A percentile compares a stretch with the other conserved stretches of the same genome.
Conservation (phyloP, 495 filamentous ascomycete genomes). For the Margaritispora aquatica region DNA sequence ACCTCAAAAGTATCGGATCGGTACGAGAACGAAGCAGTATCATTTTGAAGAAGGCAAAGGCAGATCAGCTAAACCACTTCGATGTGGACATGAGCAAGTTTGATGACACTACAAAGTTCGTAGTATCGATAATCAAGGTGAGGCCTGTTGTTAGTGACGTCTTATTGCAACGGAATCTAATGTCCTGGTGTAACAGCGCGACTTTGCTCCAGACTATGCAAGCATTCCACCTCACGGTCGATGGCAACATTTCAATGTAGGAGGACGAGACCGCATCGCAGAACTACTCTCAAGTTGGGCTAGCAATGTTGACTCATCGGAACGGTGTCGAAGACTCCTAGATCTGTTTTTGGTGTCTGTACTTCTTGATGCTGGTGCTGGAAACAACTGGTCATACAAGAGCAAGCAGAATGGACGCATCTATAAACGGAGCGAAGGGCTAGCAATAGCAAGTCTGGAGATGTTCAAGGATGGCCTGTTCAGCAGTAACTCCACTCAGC, state of each 20-base stretch:
- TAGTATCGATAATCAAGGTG: constrained; percentile 96
- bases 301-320: constrained; percentile 44
- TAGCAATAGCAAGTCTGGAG: constrained; percentile 90
- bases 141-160: neutral
- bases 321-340: constrained; percentile 69
- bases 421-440: constrained; percentile 82
- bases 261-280: constrained; percentile 68
- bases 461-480: constrained; percentile 97
- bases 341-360: constrained; percentile 90
- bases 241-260: constrained; percentile 87
- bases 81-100: constrained; percentile 88
- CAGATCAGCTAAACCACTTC: constrained; percentile 80
- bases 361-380: constrained; percentile 81
- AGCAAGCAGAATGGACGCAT: constrained; percentile 81
- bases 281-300: constrained; percentile 66
- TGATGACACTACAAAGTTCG: constrained; percentile 79
- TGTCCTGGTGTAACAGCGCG: constrained; percentile 13
- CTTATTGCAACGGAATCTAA: neutral
- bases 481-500: constrained; percentile 73
- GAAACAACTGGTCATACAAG: constrained; percentile 80
- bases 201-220: constrained; percentile 21
- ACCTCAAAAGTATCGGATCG: constrained; percentile 83
- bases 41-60: constrained; percentile 70
- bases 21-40: constrained; percentile 74
- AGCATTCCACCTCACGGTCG: constrained; percentile 81